Conservation (phyloP, 139 green algal genomes). For the Gonium pectorale region DNA sequence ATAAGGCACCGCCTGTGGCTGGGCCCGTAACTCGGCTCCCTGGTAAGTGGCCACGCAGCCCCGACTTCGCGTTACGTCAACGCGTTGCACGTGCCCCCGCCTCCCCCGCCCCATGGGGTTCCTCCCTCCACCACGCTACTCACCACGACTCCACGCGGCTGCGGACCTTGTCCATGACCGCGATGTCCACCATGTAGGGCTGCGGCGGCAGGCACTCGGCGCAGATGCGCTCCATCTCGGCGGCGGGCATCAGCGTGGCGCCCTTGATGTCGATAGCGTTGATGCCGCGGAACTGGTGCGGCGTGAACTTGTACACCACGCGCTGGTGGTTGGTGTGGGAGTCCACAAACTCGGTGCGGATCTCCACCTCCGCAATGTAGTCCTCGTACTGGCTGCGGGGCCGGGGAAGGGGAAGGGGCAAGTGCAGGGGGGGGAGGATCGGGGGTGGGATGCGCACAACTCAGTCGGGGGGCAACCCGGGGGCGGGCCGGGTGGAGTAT, state of each 20-base stretch:
- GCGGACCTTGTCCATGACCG: constrained; percentile 71
- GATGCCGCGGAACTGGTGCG: constrained; percentile 67
- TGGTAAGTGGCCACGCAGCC: too few relatives aligned
- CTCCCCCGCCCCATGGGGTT: neutral
- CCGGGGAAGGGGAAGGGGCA: too few relatives aligned
- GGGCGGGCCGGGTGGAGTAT: too few relatives aligned
- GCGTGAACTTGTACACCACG: constrained; percentile 68
- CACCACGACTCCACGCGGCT: constrained; percentile 71
- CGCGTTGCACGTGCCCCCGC: neutral
- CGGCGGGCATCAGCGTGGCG: constrained; percentile 59
- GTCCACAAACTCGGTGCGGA: constrained; percentile 70
- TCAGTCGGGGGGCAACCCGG: too few relatives aligned
- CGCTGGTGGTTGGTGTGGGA: constrained; percentile 69
- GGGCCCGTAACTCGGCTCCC: too few relatives aligned
- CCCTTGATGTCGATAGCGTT: constrained; percentile 71
- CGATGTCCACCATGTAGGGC: constrained; percentile 69
- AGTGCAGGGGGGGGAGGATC: too few relatives aligned
- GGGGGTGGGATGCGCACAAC: too few relatives aligned
- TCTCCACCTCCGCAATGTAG: constrained; percentile 69
- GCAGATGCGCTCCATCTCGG: constrained; percentile 48
- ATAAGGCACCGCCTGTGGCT: too few relatives aligned
- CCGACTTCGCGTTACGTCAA: neutral
- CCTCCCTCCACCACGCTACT: constrained; percentile 16
- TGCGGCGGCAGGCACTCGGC: constrained; percentile 58
- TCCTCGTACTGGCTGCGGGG: constrained; percentile 68